Evolutionary conservation across 169 alveolate species (phyloP), one percentile per base, ranked within the genome.

Genomic region (Cryptosporidium xiaoi): DNA sequence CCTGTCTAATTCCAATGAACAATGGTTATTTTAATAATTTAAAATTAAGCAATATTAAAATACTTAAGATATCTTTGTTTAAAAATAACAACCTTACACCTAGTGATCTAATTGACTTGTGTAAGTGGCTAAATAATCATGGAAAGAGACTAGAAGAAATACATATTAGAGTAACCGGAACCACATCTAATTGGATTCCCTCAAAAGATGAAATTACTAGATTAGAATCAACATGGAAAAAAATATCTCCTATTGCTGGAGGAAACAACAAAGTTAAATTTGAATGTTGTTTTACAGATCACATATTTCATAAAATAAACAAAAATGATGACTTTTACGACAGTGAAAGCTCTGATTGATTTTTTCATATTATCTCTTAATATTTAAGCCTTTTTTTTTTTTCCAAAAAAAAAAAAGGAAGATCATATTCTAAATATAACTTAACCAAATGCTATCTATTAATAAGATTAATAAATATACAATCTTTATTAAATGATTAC

Each of bases 101-200:
- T 0, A 29, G 8, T 13, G 53, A 77, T 24, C 51, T 77, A 12
- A 58, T 77, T 24, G 40, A 77, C 20, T 18, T 77, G 24, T 77
- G 87, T 62, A 2, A n/a, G 12, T 77, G 87, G 87, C 10, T 77
- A 13, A 46, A 77, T 20, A 60, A 7, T 13, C 40, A 60, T 60
- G 71, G 71, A 2, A 60, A 36, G 18, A 77, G 40, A 13, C 48
- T 77, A 27, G 29, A 20, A 5, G 24, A 60, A 24, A 20, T 77
- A 36, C 87, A 77, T 58, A 62, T 77, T n/a, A 55, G 87, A 36
- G 60, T 77, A 24, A 77, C 87, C 4, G 87, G 87, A 29, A 12
- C 71, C 36, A 77, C 51, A 18, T 58, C 87, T 24, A 46, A 62
- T 40, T 77, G 87, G 87, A 60, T 77, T 24, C 87, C 87, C 27